A percentile compares a stretch with the other conserved stretches of the same genome.
Conservation (phyloP, 2,329 filamentous ascomycete species). For the Aspergillus pseudoterreus region DNA sequence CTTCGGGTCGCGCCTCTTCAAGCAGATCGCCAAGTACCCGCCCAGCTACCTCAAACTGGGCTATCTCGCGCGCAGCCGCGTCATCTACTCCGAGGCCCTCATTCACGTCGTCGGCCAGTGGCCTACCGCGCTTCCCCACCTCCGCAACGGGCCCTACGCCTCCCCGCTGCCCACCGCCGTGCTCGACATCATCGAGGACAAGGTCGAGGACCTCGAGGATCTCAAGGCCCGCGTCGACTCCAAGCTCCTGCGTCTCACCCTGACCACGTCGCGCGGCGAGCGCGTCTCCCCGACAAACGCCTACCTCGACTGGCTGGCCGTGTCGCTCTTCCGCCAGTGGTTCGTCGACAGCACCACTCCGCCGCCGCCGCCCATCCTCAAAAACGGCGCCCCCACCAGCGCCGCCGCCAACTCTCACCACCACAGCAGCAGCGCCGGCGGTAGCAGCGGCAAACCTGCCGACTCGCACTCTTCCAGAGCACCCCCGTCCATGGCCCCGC, state of each 20-base stretch:
- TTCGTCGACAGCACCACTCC: constrained; percentile 84
- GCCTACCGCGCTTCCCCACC: constrained; percentile 74
- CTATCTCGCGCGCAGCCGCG: constrained; percentile 76
- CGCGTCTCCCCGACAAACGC: constrained; percentile 73
- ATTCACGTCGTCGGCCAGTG: constrained; percentile 94
- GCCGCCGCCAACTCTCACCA: constrained; percentile 8
- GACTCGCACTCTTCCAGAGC: constrained; percentile 18
- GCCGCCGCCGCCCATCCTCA: constrained; percentile 52
- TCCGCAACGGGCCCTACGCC: constrained; percentile 53
- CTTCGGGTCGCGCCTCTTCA: constrained; percentile 87
- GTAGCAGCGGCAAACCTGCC: constrained; percentile 7
- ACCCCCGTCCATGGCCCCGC: constrained; percentile 27
- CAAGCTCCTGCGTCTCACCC: constrained; percentile 73
- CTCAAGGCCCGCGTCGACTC: constrained; percentile 74
- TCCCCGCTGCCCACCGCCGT: constrained; percentile 67
- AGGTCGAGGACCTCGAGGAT: constrained; percentile 87
- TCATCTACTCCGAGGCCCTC: constrained; percentile 81
- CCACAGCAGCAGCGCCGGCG: background rate
- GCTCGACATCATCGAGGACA: constrained; percentile 87
- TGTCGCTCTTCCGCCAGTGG: constrained; percentile 88
- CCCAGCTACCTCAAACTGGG: constrained; percentile 87
- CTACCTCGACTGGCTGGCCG: constrained; percentile 85
- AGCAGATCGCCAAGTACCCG: constrained; percentile 94
- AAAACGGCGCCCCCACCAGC: constrained; percentile 24
- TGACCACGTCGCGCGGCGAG: constrained; percentile 77